Base-by-base conservation (phyloP, 805 yeast species). In the Kodamaea fukazawae region DNA sequence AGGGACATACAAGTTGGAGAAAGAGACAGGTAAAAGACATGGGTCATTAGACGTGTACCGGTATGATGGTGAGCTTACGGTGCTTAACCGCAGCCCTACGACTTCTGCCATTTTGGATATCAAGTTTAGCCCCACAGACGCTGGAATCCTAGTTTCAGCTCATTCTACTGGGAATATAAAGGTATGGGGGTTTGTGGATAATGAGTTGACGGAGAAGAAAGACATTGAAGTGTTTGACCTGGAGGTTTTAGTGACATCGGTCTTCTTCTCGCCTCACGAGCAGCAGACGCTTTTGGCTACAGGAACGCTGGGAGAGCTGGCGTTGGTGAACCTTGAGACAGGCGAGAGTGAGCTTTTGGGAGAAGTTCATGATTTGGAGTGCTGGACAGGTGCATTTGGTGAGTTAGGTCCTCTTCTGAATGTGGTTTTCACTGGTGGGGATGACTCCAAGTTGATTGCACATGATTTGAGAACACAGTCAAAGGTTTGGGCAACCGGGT, bases 371-470 rank as follows among this genome's bases (percentile, higher is more conserved):
- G 70, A 73, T 7, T 61, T 89, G 25, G 96, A 91, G 59, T 86
- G 95, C 44, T 90, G 98, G 98, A 86, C 85, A 4, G 86, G 87
- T 4, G 78, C 78, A 2, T 86, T 81, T 63, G 89, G 86, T 7
- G 72, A 71, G 32, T 47, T 65, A 16, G 76, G 76, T 6, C 75
- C 74, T 3, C 55, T 83, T 30, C 56, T 67, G 11, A 63, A 79
- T 41, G 78, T 86, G 1, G 67, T 88, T 0, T 84, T 82, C 49
- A 78, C 89, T 3, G 99, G 98, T 4, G 98, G 98, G 11, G 99
- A 91, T 57, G 98, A 93, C 62, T 74, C 84, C 5, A 63, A 70
- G 11, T 63, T 91, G 10, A 78, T 81, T 22, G 90, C 90, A 1
- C 88, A 83, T 55, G 97, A 90, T 58, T 38, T 73, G 7, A 49